Evolutionary conservation across 805 yeast species (phyloP), one percentile per base, ranked within the genome.

Genomic region (Teunomyces pallodes): DNA sequence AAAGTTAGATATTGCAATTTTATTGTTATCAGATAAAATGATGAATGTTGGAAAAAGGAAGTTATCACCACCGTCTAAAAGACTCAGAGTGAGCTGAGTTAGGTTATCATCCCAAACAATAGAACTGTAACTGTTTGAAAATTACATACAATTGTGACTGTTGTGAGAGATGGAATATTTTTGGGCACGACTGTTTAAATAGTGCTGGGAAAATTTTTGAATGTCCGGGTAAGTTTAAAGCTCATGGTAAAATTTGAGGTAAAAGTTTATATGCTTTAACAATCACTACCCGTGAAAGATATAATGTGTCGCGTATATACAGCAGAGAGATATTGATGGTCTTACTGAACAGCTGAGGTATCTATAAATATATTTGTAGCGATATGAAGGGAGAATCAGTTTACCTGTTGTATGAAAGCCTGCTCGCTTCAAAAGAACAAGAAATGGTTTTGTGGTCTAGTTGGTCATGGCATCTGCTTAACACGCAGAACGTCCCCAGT

Each of bases 401-500:
- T 20, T 4, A 20, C 24, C 24, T 20, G 5, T 20, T 4, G 24
- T 20, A 20, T 4, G 5, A 20, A 20, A 20, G 24, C 24, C 4
- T 20, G 24, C 24, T 20, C 24, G n/a, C 24, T 4, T 20, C 1
- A 3, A 20, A 20, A 20, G 2, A 20, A 1, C 27, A 44, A 35
- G 29, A 62, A 60, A 48, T 69, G 94, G 94, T 84, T 84, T 83
- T 86, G 90, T 90, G 97, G 97, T 90, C 96, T 90, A 90, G 97
- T 90, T 75, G 97, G 97, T 90, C 83, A 91, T 91, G 97, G 96
- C 97, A 87, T 88, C 94, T 90, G 97, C 97, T 89, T 91, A 90
- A 91, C 97, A 91, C 97, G 97, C 96, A 90, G 94, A 88, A 88
- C 90, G 97, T 92, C 97, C 97, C 97, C 97, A 90, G 97, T 92